Conservation (phyloP, 225 moss, liverwort and hornwort genomes). For the Polytrichum commune region DNA sequence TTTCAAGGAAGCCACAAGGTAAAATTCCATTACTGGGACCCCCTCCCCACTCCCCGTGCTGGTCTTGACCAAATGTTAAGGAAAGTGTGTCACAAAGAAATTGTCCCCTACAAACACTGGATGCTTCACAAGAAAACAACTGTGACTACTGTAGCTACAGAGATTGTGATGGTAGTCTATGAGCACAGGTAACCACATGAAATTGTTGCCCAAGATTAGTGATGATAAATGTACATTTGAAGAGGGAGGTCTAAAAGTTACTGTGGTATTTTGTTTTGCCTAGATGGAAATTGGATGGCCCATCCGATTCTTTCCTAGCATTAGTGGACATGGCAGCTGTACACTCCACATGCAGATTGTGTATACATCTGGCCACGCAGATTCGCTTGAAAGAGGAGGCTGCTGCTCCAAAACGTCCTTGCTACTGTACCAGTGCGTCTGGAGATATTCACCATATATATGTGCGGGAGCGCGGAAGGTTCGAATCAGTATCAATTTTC, state of each 20-base stretch:
- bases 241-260: background rate
- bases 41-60: no score
- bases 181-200: no score
- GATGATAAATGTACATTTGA: no score
- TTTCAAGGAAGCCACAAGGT: slow-evolving; percentile 78
- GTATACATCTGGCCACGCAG: slow-evolving; percentile 77
- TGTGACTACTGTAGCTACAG: no score
- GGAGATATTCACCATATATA: slow-evolving; percentile 69
- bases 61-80: no score
- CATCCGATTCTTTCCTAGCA: slow-evolving; percentile 72
- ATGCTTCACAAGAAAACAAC: no score
- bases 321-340: slow-evolving; percentile 98
- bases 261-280: background rate
- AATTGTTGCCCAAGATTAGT: no score
- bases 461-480: slow-evolving; percentile 95
- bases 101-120: no score
- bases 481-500: slow-evolving; percentile 63
- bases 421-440: slow-evolving; percentile 55
- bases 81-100: no score
- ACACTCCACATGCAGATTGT: slow-evolving; percentile 94
- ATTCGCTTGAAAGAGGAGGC: slow-evolving; percentile 63
- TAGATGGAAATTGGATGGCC: slow-evolving; percentile 88
- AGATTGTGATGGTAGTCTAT: no score
- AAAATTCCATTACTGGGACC: background rate
- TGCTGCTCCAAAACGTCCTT: slow-evolving; percentile 52